Percentiles rank a stretch among this genome's conserved stretches.
These are phyloP conservation scores for Ceratobasidium sp. DNA, from an alignment of 1,284 basidiomycete genomes.

Conservation along the genomic window DNA sequence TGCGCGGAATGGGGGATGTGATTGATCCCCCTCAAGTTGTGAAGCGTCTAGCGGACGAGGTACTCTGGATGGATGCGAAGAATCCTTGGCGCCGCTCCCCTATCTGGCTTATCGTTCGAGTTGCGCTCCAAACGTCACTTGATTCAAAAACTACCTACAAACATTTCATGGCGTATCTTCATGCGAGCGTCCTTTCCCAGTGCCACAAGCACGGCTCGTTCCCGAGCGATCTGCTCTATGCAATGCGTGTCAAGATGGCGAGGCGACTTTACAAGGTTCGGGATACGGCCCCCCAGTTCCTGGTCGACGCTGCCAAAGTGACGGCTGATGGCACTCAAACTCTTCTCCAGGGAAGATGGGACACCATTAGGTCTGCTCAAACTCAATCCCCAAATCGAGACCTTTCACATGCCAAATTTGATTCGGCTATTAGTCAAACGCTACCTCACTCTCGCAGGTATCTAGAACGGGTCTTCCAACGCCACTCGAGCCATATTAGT, in stretches of 20 bases:
- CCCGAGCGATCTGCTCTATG: slow-evolving; percentile 37
- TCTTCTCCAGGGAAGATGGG: slow-evolving; percentile 48
- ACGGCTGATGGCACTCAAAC: slow-evolving; percentile 41
- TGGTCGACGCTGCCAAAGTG: slow-evolving; percentile 43
- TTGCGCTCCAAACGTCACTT: slow-evolving; percentile 56
- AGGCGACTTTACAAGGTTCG: slow-evolving; percentile 39
- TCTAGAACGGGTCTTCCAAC: too few relatives aligned
- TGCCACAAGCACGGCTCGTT: background rate
- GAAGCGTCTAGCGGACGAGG: slow-evolving; percentile 57
- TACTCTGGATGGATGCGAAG: slow-evolving; percentile 52
- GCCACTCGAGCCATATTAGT: too few relatives aligned
- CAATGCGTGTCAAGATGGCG: slow-evolving; percentile 37
- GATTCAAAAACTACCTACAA: slow-evolving; percentile 12
- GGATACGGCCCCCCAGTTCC: slow-evolving; percentile 43
- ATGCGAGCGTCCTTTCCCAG: slow-evolving; percentile 4
- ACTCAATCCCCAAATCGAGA: background rate
- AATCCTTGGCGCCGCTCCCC: slow-evolving; percentile 59
- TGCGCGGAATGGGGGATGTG: slow-evolving; percentile 49
- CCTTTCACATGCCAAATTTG: background rate
- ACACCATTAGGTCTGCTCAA: background rate
- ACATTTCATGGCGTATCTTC: slow-evolving; percentile 33
- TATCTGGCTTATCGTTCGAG: slow-evolving; percentile 57
- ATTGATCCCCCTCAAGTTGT: slow-evolving; percentile 48
- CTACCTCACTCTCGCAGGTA: slow-evolving; percentile 42
- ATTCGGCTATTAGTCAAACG: background rate